A percentile compares a stretch with the other conserved stretches of the same genome.
Evolutionary conservation across 768 basidiomycete species (phyloP).

Genomic region (Peribolospora baueri): DNA sequence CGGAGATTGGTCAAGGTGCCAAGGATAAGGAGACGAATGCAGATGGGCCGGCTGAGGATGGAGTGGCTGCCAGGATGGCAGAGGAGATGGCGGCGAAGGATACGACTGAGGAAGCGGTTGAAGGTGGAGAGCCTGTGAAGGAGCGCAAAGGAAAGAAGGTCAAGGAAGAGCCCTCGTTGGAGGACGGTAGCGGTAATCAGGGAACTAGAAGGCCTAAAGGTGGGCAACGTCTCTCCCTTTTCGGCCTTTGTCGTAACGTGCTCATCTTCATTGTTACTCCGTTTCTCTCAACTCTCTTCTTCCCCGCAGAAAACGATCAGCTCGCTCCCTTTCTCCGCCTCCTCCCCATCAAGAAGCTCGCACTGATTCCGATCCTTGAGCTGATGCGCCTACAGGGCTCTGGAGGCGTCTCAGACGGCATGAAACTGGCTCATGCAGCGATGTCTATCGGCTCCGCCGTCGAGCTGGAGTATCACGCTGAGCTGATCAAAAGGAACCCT

Average conservation of each 20-base stretch:
- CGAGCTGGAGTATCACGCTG: slow-evolving; percentile 72
- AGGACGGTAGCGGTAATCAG: neutral
- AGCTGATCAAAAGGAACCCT: slow-evolving; percentile 37
- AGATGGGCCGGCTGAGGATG: too few relatives aligned
- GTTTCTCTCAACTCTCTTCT: neutral
- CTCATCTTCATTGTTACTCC: neutral
- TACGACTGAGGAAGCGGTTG: neutral
- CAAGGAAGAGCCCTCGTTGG: neutral
- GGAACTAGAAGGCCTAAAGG: neutral
- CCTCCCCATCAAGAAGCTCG: slow-evolving; percentile 50
- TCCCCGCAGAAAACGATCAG: slow-evolving; percentile 13
- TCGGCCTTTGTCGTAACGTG: too few relatives aligned
- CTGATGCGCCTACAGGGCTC: slow-evolving; percentile 48
- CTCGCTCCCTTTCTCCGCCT: slow-evolving; percentile 51
- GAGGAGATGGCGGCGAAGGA: too few relatives aligned
- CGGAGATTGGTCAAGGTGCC: too few relatives aligned
- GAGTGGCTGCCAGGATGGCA: too few relatives aligned
- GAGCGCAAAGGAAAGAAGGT: neutral
- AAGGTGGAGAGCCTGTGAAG: too few relatives aligned
- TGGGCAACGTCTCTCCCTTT: neutral
- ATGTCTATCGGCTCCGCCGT: slow-evolving; percentile 57
- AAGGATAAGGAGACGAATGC: too few relatives aligned
- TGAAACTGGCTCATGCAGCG: slow-evolving; percentile 69
- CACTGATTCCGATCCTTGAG: slow-evolving; percentile 70
- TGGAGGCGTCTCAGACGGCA: slow-evolving; percentile 52